Base-by-base conservation (phyloP, 164 flowering plant genomes). In the Vitis rupestris region DNA sequence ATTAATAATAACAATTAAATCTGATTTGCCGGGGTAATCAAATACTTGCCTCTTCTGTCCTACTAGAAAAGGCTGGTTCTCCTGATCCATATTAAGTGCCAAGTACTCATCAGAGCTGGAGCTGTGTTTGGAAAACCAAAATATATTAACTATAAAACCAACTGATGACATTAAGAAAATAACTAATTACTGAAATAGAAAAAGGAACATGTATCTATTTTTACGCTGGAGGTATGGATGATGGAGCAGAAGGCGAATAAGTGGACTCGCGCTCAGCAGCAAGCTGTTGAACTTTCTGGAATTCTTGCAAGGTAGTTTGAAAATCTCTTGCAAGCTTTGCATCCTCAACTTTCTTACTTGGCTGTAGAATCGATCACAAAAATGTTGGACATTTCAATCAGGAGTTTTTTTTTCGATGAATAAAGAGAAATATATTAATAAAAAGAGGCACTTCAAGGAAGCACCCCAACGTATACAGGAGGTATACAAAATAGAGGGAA, bases 291-390 rank as follows among this genome's bases (percentile, higher is more conserved):
- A 82, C 84, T 75, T 90, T 90, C 78, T 90, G 90, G 68, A 79
- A 86, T 61, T 90, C 91, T 84, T 88, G 82, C 75, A 90, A 75
- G 56, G 83, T 78, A 37, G 84, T 78, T 65, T 88, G 91, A 63
- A 88, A 90, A 81, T 90, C 92, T 63, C 82, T 85, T n/a, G 90
- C 95, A 70, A 90, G 85, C 81, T 90, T 90, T n/a, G 90, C 95
- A 83, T 85, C 88, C 75, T 83, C 95, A 30, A 90, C 69, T 64
- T 77, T 86, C 79, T 86, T 86, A 65, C 72, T 78, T 47, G 87
- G 75, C 93, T 88, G 76, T 44, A 70, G 16, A 58, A 52, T 31
- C 6, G 14, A 72, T 54, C 61, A 65, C 70, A 55, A 73, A 9
- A 67, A 69, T 10, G 48, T 51, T 30, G 10, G 31, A 29, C 9